Conservation (phyloP, 495 filamentous ascomycete species). For the Penicillium nucicola region DNA sequence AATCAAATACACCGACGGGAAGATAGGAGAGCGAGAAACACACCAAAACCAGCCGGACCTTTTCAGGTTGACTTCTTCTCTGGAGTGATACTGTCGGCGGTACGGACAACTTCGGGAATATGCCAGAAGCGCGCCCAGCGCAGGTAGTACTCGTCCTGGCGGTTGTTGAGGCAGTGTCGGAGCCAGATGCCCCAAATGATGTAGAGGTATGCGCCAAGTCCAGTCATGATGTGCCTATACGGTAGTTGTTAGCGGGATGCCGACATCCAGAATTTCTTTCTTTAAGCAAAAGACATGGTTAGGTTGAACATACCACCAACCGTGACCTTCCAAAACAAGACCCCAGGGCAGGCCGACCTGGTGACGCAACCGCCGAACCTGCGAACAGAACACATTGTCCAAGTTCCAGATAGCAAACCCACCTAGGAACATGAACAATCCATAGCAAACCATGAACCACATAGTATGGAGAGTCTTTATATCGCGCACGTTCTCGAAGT, state of each 20-base stretch:
- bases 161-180: slow-evolving; percentile 71
- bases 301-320: slow-evolving; percentile 80
- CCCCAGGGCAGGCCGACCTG: slow-evolving; percentile 85
- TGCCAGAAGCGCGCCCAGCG: slow-evolving; percentile 66
- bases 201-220: slow-evolving; percentile 73
- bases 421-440: slow-evolving; percentile 72
- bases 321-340: slow-evolving; percentile 85
- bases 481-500: slow-evolving; percentile 53
- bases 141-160: slow-evolving; percentile 72
- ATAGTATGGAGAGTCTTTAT: slow-evolving; percentile 61
- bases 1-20: neutral
- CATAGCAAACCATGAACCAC: slow-evolving; percentile 72
- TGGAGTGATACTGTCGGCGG: slow-evolving; percentile 28
- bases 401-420: slow-evolving; percentile 87
- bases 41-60: neutral
- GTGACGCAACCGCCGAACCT: slow-evolving; percentile 67
- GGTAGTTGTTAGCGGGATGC: slow-evolving; percentile 4
- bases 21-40: neutral
- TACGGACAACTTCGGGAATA: slow-evolving; percentile 62
- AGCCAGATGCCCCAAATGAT: slow-evolving; percentile 88
- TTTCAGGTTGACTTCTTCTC: slow-evolving; percentile 43
- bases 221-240: slow-evolving; percentile 63
- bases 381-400: slow-evolving; percentile 77
- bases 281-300: neutral
- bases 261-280: neutral